A percentile compares a stretch with the other conserved stretches of the same genome.
Conservation (phyloP, 768 basidiomycete genomes). For the Xerocomus potaroensis region DNA sequence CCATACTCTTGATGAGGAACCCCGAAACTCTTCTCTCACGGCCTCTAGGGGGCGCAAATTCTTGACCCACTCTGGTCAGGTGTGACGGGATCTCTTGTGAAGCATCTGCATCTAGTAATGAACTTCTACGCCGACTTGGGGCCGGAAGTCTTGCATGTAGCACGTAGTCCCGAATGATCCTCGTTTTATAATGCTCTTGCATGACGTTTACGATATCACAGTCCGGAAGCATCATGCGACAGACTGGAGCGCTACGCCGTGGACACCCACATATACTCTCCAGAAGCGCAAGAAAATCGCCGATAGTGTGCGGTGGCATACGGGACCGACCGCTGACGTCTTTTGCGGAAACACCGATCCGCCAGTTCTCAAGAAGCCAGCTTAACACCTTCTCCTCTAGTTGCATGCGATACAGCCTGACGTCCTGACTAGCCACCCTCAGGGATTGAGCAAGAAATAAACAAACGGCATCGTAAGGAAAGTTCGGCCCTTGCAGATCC, state of each 20-base stretch:
- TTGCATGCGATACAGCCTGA: constrained; percentile 76
- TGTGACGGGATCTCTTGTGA: constrained; percentile 6
- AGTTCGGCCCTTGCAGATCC: constrained; percentile 84
- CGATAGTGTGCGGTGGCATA: constrained; percentile 49
- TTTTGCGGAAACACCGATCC: constrained; percentile 37
- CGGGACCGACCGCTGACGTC: constrained; percentile 34
- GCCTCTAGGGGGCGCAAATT: constrained; percentile 44
- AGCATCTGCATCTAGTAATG: not conserved
- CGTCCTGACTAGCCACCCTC: constrained; percentile 71
- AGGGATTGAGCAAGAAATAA: constrained; percentile 69
- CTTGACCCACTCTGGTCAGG: constrained; percentile 16
- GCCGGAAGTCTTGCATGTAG: constrained; percentile 59
- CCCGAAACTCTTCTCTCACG: constrained; percentile 60
- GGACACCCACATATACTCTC: constrained; percentile 58
- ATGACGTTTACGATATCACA: constrained; percentile 59
- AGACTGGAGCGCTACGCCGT: constrained; percentile 42
- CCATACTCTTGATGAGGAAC: constrained; percentile 61
- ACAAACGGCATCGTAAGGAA: constrained; percentile 89
- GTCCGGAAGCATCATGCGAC: constrained; percentile 60
- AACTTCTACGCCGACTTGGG: constrained; percentile 21
- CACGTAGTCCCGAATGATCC: constrained; percentile 65
- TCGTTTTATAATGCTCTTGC: constrained; percentile 52
- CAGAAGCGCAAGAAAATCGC: constrained; percentile 62
- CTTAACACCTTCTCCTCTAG: constrained; percentile 81
- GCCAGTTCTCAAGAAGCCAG: constrained; percentile 80